Evolutionary conservation across 2,329 filamentous ascomycete species (phyloP).

Genomic region (Didymella exigua): DNA sequence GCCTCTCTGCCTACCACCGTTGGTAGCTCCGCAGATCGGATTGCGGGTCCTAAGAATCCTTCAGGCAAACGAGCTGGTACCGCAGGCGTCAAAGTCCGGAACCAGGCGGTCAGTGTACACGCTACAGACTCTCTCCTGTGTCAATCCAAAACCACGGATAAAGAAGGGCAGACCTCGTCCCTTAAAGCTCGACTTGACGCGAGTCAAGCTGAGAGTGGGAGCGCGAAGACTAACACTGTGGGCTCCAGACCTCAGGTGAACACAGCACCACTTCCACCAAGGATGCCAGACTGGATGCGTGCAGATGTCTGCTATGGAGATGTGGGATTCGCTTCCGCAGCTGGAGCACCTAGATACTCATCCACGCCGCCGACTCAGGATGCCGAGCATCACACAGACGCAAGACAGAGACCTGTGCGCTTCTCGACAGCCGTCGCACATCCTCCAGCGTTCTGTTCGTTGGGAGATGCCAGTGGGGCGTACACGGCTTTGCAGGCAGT

Average conservation of each 20-base stretch:
- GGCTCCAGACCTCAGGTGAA: background rate
- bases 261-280: background rate
- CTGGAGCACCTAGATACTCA: background rate
- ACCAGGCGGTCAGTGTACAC: background rate
- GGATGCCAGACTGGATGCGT: constrained; percentile 5
- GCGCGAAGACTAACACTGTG: background rate
- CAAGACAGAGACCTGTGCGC: background rate
- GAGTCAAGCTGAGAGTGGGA: background rate
- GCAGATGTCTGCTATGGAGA: background rate
- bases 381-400: background rate
- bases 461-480: background rate
- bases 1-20: background rate
- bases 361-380: background rate
- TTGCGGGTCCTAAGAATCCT: background rate
- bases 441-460: background rate
- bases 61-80: background rate
- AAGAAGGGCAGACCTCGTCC: background rate
- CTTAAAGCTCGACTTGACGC: background rate
- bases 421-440: background rate
- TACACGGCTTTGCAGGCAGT: background rate
- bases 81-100: background rate
- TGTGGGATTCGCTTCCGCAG: background rate
- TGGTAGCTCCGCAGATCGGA: background rate
- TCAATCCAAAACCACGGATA: background rate
- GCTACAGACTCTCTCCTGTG: background rate